These are phyloP conservation scores for Fusarium nurragi DNA, from an alignment of 2,329 filamentous ascomycete species.

Conservation along the genomic window DNA sequence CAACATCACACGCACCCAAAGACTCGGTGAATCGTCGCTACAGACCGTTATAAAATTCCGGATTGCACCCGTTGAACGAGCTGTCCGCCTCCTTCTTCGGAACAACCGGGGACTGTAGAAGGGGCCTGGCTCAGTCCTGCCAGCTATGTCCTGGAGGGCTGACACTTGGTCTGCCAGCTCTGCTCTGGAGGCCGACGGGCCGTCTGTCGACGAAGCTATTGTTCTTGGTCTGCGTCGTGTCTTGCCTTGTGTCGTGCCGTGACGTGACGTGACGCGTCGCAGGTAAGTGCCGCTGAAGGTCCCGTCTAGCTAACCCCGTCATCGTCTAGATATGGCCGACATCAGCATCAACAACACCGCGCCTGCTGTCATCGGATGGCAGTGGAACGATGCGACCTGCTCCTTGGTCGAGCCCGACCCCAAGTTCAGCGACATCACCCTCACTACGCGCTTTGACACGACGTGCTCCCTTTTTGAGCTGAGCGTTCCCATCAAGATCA, in stretches of 20 bases:
- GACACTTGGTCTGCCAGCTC: slow-evolving; percentile 9
- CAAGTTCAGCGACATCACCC: slow-evolving; percentile 9
- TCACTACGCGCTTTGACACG: slow-evolving; percentile 17
- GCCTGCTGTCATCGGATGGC: slow-evolving; percentile 11
- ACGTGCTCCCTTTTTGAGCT: slow-evolving; percentile 5
- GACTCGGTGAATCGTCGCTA: slow-evolving; percentile 13
- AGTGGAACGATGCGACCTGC: background rate
- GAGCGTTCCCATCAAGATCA: slow-evolving; percentile 18
- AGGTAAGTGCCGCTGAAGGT: background rate
- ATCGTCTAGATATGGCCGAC: background rate
- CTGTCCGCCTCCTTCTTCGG: background rate
- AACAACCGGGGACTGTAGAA: slow-evolving; percentile 25
- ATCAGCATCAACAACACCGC: background rate
- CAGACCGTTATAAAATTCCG: slow-evolving; percentile 22
- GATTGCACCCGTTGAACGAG: slow-evolving; percentile 17
- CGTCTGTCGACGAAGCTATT: slow-evolving; percentile 1
- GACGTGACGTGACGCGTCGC: no score
- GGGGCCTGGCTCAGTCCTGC: background rate
- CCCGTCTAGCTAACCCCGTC: slow-evolving; percentile 5
- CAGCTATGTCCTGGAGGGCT: background rate
- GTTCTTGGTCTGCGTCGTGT: background rate
- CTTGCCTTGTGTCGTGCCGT: no score
- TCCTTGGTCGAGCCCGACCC: slow-evolving; percentile 7
- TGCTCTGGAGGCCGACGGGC: slow-evolving; percentile 12
- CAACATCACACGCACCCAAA: background rate